Evolutionary conservation across 2,329 filamentous ascomycete genomes (phyloP), one percentile per base, ranked within the genome.

Genomic region (Hawksworthiomyces lignivorus): DNA sequence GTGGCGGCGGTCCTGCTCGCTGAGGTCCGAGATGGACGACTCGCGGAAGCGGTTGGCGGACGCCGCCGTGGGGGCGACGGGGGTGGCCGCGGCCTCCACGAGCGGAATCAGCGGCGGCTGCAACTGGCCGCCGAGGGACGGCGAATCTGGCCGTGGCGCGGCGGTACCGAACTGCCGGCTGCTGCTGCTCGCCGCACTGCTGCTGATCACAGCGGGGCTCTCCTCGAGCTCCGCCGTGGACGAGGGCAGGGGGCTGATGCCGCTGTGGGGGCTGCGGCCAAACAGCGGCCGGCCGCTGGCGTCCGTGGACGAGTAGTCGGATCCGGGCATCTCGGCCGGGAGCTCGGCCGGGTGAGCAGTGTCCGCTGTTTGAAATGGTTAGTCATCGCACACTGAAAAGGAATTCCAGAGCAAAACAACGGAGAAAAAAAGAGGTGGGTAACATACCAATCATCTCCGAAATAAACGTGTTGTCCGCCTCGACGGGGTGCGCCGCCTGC

Each of bases 381-480:
- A 47, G 46, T 15, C n/a, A n/a, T n/a, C n/a, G n/a, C n/a, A n/a
- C n/a, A n/a, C n/a, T n/a, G n/a, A n/a, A 14, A 20, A 4, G 10
- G 2, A 22, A 12, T 14, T 17, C 12, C 12, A 17, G 14, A 33
- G 4, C n/a, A 29, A 7, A 26, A 14, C 17, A 24, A 30, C 11
- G 17, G 2, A 7, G 33, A 5, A 10, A 18, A 1, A 26, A 17
- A 41, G 10, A 10, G 12, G 31, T 9, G 11, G n/a, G 21, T 5
- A 2, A 55, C 64, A 50, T 59, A 72, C 72, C 69, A 43, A 56
- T 57, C 30, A 77, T 54, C 48, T 77, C 73, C 7, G 60, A 61
- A n/a, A 73, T 51, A 10, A 61, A 59, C 1, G 61, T 68, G 39
- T 65, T 60, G 2, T 55, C 60, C 58, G 72, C 65, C 51, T 73